These are phyloP conservation scores for Hortiboletus campestris DNA, from an alignment of 768 basidiomycete species.

Conservation along the genomic window DNA sequence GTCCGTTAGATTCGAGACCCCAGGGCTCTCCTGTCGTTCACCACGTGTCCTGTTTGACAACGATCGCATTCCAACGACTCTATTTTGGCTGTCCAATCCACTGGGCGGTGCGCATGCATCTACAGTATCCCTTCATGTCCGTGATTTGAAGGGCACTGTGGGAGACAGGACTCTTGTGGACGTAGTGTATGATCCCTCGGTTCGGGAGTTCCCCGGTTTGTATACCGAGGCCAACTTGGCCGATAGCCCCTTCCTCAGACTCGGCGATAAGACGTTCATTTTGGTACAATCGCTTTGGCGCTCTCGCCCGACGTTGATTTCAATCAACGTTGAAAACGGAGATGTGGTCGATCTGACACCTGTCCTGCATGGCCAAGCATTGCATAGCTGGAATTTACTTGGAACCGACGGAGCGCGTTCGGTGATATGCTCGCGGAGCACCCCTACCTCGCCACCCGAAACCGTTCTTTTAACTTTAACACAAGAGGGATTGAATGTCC, in stretches of 20 bases:
- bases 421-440: slow-evolving; percentile 51
- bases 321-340: slow-evolving; percentile 43
- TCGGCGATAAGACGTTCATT: slow-evolving; percentile 10
- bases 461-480: slow-evolving; percentile 45
- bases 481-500: slow-evolving; percentile 31
- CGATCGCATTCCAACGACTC: slow-evolving; percentile 16
- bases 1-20: slow-evolving; percentile 36
- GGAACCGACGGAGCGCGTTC: slow-evolving; percentile 43
- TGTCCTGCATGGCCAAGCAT: slow-evolving; percentile 4
- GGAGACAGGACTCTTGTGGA: slow-evolving; percentile 37
- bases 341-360: slow-evolving; percentile 34
- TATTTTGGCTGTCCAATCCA: slow-evolving; percentile 56
- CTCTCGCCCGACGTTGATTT: slow-evolving; percentile 50
- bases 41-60: slow-evolving; percentile 44
- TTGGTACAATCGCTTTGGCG: slow-evolving; percentile 54
- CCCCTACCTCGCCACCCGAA: slow-evolving; percentile 45
- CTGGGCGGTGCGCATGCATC: slow-evolving; percentile 61
- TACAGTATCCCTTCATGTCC: slow-evolving; percentile 48
- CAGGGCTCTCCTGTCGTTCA: slow-evolving; percentile 53
- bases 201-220: slow-evolving; percentile 57
- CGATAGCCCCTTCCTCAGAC: slow-evolving; percentile 38
- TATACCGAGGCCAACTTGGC: slow-evolving; percentile 53
- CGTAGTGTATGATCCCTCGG: slow-evolving; percentile 37
- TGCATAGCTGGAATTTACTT: slow-evolving; percentile 57
- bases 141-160: slow-evolving; percentile 32